phyloP scores from a whole-genome alignment of 2,329 filamentous ascomycete genomes.

The Sarocladium kiliense region DNA sequence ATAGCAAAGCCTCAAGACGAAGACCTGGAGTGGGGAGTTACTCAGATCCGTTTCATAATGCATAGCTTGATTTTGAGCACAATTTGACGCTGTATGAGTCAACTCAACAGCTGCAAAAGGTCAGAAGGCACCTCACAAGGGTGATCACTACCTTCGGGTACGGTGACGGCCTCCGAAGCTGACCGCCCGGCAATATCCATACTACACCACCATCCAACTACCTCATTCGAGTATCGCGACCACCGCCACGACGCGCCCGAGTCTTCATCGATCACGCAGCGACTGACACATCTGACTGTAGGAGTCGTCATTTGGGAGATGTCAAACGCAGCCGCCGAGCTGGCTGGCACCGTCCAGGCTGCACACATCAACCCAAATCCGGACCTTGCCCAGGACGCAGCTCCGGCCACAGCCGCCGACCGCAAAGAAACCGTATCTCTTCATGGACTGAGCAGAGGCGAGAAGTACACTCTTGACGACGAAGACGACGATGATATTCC shows the following conservation, averaged over 20 bases:
- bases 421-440: slow-evolving; percentile 34
- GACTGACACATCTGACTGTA: background rate
- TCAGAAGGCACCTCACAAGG: no score
- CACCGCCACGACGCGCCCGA: background rate
- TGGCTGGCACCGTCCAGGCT: slow-evolving; percentile 76
- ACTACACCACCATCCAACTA: background rate
- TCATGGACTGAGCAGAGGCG: slow-evolving; percentile 15
- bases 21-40: no score
- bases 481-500: slow-evolving; percentile 63
- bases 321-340: slow-evolving; percentile 39
- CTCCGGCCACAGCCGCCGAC: slow-evolving; percentile 72
- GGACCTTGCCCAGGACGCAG: slow-evolving; percentile 68
- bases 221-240: background rate
- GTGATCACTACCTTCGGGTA: no score
- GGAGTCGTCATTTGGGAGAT: background rate
- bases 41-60: no score
- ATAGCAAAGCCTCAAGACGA: no score
- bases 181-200: slow-evolving; percentile 25
- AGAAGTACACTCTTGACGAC: slow-evolving; percentile 26
- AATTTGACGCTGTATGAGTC: no score
- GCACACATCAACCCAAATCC: slow-evolving; percentile 71
- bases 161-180: slow-evolving; percentile 10
- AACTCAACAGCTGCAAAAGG: no score
- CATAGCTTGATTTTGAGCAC: no score
- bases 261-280: background rate